Evolutionary conservation across 345 rosid genomes (phyloP), one percentile per base, ranked within the genome.

Genomic region (Erysimum cheiranthoides): DNA sequence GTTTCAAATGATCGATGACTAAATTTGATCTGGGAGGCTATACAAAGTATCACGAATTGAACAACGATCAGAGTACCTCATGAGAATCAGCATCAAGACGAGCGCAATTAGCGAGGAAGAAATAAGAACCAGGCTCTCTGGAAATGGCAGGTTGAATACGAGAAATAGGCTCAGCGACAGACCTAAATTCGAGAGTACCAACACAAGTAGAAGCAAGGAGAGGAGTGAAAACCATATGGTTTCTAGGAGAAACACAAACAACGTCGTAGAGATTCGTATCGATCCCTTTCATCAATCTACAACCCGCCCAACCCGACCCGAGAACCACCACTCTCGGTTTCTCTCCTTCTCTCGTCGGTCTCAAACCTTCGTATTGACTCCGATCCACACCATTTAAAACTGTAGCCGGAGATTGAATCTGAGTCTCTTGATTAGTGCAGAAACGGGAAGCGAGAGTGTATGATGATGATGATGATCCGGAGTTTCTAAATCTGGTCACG

Each of bases 231-330:
- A 90, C 96, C 98, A 92, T 94, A 73, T 94, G 96, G 70, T 90
- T 92, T 71, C 96, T 71, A 9, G 96, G 96, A 0, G 97, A 91
- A 5, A 94, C 90, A 73, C 93, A 91, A 6, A 93, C 97, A 50
- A 93, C 93, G 75, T 93, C 97, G 76, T 91, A 89, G 14, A 81
- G 10, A 5, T 38, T 57, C 18, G 98, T 88, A 70, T 94, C 92
- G 46, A 94, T 61, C 30, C 86, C 94, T 81, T 94, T 92, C 95
- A 94, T 82, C 32, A 90, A 77, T 40, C 95, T 73, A 78, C 97
- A 90, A n/a, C 91, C 97, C 2, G 98, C 96, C 98, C 98, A 93
- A 5, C 98, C 98, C 3, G 93, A 80, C 13, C 96, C 98, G 82
- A 90, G 73, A 40, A 94, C 95, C 77, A 92, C 96, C 79, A 87